phyloP scores from a whole-genome alignment of 345 rosid genomes.

The Pugionium dolabratum region DNA sequence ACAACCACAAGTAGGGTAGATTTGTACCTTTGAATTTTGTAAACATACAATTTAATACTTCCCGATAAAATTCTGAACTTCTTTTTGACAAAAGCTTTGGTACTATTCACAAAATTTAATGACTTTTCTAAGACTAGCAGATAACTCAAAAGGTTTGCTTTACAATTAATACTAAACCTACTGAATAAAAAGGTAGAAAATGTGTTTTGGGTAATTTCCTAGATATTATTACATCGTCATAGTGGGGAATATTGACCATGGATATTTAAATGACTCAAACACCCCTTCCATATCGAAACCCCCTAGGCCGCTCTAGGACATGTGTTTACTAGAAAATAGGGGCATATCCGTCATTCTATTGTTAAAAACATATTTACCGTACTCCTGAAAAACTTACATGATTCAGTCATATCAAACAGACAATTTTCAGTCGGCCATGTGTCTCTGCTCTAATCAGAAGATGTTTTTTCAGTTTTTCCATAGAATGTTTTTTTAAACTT shows the following conservation, averaged over 20 bases:
- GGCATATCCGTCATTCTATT: not conserved
- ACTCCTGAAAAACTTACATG: conserved; percentile 40
- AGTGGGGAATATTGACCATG: conserved; percentile 21
- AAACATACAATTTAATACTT: conserved; percentile 24
- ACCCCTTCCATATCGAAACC: not conserved
- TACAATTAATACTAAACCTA: conserved; percentile 22
- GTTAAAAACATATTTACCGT: conserved; percentile 40
- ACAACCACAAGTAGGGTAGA: conserved; percentile 12
- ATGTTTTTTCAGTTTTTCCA: conserved; percentile 38
- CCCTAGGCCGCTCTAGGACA: not conserved
- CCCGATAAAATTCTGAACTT: conserved; percentile 18
- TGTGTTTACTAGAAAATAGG: not conserved
- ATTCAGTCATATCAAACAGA: conserved; percentile 35
- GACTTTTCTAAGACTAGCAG: conserved; percentile 7
- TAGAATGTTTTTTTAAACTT: conserved; percentile 34
- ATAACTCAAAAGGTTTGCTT: conserved; percentile 9
- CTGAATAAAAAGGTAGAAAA: conserved; percentile 2
- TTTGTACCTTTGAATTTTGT: conserved; percentile 22
- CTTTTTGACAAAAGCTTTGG: too few species aligned
- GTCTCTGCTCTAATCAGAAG: conserved; percentile 38
- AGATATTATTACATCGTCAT: conserved; percentile 5
- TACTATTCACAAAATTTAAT: conserved; percentile 7
- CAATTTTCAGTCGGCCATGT: conserved; percentile 33
- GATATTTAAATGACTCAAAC: conserved; percentile 23
- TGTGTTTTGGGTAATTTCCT: conserved; percentile 14